Base-by-base conservation (phyloP, 2,329 filamentous ascomycete genomes). In the Curvularia sp. region DNA sequence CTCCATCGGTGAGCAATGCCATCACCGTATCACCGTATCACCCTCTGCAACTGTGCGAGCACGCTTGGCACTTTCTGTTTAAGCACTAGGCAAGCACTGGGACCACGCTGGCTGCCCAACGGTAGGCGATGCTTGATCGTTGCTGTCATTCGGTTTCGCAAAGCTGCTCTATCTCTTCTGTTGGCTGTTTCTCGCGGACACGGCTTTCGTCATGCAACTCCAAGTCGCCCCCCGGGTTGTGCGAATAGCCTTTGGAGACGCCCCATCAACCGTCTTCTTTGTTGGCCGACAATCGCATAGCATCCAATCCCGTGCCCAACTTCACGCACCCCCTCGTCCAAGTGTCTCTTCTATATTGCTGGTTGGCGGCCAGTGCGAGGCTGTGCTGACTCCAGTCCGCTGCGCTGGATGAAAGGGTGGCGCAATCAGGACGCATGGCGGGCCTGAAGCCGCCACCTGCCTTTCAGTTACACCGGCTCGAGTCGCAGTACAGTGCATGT, bases 341-440 rank as follows among this genome's bases (percentile, higher is more conserved):
- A 27, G 15, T 34, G 32, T n/a, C 27, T 25, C 19, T 36, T 49
- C 32, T 19, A 19, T 38, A n/a, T 18, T 36, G 34, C n/a, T 49
- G 21, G 41, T 27, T n/a, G 27, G 21, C 18, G 23, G 8, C 49
- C 28, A 52, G 30, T 1, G 34, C 53, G 46, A 57, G 60, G 60
- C 60, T 56, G 36, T 57, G 53, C 39, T 42, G 38, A 39, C 32
- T 28, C 49, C 30, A 41, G 49, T 54, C 53, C 50, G 19, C 25
- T 53, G 51, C 51, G 48, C 46, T 42, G 55, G 51, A 42, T 36
- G 38, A 51, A 61, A 53, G 15, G 53, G 57, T 55, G 62, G 62
- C 62, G 57, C 62, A 63, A 55, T 38, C 49, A 45, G 51, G 38
- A 53, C 57, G 49, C 47, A 34, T 59, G 55, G 57, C 21, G 32